These are phyloP conservation scores for Gymnopilus dilepis DNA, from an alignment of 768 basidiomycete species.

Conservation along the genomic window DNA sequence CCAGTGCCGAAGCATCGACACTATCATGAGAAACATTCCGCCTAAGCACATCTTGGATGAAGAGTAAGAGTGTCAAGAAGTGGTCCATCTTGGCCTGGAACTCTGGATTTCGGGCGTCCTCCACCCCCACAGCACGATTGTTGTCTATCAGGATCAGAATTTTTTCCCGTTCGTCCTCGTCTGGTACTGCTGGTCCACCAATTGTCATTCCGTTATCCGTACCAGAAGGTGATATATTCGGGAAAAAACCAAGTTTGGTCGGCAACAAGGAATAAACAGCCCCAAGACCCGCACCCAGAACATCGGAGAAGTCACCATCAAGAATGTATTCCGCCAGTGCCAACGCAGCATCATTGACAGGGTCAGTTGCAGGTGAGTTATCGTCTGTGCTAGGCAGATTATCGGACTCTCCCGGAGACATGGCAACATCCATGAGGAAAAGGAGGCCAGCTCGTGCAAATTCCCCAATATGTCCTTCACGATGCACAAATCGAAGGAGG, in stretches of 20 bases:
- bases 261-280: conserved; percentile 94
- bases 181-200: conserved; percentile 62
- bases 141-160: conserved; percentile 54
- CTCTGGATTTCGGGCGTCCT: conserved; percentile 74
- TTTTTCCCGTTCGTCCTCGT: conserved; percentile 60
- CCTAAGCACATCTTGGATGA: conserved; percentile 86
- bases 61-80: conserved; percentile 89
- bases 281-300: conserved; percentile 89
- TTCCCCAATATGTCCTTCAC: conserved; percentile 93
- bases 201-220: conserved; percentile 69
- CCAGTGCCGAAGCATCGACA: conserved; percentile 63
- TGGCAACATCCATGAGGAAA: conserved; percentile 96
- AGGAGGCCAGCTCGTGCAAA: conserved; percentile 90
- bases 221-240: conserved; percentile 44
- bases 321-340: conserved; percentile 92
- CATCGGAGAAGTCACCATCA: conserved; percentile 98
- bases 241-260: conserved; percentile 77
- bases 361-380: conserved; percentile 50
- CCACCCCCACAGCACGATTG: conserved; percentile 67
- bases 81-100: conserved; percentile 85
- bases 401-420: conserved; percentile 72
- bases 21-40: conserved; percentile 60
- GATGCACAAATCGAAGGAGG: conserved; percentile 91
- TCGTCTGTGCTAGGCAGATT: conserved; percentile 46
- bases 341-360: conserved; percentile 83